phyloP scores from a whole-genome alignment of 345 rosid genomes.

The Alliaria petiolata region DNA sequence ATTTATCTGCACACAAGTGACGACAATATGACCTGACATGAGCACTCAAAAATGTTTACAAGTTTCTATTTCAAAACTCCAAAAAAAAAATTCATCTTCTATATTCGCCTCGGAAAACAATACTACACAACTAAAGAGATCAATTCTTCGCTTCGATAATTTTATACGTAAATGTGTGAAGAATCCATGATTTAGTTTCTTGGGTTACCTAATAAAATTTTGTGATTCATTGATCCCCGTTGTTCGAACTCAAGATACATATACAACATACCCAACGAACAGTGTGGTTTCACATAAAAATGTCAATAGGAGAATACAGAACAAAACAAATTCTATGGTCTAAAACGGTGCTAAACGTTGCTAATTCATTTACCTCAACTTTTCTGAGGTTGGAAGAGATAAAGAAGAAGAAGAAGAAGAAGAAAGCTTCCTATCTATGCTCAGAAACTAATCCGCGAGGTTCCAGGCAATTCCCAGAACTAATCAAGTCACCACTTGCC shows the following conservation, averaged over 20 bases:
- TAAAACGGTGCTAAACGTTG: not conserved
- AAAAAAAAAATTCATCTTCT: too few species aligned
- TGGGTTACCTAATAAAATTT: not conserved
- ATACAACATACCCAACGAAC: constrained; percentile 4
- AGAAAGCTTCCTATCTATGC: constrained; percentile 4
- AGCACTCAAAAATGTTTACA: not conserved
- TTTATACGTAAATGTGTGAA: not conserved
- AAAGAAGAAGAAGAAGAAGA: not conserved
- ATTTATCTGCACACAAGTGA: too few species aligned
- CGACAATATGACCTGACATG: too few species aligned
- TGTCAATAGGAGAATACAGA: not conserved
- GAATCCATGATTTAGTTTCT: constrained; percentile 31
- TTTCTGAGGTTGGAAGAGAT: constrained; percentile 2
- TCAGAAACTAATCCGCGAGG: not conserved
- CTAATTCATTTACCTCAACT: constrained; percentile 4
- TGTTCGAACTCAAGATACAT: constrained; percentile 12
- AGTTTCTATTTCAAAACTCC: not conserved
- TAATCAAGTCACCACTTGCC: constrained; percentile 12
- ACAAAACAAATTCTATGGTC: constrained; percentile 1
- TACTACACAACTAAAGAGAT: too few species aligned
- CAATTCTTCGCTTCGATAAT: not conserved
- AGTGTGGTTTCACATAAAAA: not conserved
- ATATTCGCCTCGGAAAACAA: not conserved
- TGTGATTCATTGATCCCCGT: not conserved
- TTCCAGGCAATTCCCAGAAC: not conserved